Evolutionary conservation across 1,139 yeast species (phyloP).

Genomic region (Saccharomycopsis phalli): DNA sequence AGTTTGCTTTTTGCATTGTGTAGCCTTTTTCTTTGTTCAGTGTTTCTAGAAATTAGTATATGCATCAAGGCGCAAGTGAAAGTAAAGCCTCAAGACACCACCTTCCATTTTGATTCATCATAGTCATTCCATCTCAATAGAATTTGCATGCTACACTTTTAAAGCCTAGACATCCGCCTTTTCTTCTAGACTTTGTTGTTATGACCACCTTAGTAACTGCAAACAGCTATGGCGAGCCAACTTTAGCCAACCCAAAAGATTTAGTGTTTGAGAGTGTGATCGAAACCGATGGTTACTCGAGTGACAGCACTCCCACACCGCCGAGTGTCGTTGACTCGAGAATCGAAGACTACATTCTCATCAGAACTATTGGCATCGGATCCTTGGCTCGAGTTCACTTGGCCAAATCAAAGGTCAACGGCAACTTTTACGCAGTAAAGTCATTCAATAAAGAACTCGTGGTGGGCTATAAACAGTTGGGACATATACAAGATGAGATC

Average conservation of each 20-base stretch:
- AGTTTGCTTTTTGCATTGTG: too few species aligned
- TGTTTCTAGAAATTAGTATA: too few species aligned
- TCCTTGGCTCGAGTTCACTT: slow-evolving; percentile 15
- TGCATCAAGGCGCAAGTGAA: too few species aligned
- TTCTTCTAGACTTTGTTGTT: too few species aligned
- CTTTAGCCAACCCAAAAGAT: background rate
- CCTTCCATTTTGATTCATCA: too few species aligned
- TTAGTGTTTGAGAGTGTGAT: background rate
- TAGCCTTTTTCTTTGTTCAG: too few species aligned
- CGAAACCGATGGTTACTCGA: background rate
- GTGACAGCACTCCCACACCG: background rate
- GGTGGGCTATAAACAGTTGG: slow-evolving; percentile 4
- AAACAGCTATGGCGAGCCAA: background rate
- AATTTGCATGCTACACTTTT: too few species aligned
- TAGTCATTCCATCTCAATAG: too few species aligned
- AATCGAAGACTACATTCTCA: slow-evolving; percentile 3
- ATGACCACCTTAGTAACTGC: background rate
- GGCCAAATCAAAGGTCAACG: background rate
- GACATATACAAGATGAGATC: slow-evolving; percentile 10
- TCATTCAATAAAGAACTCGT: slow-evolving; percentile 3
- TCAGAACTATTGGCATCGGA: slow-evolving; percentile 15
- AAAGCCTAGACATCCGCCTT: too few species aligned
- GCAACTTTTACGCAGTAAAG: slow-evolving; percentile 10
- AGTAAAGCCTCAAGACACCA: too few species aligned
- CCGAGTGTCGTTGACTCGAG: background rate